Evolutionary conservation across 345 rosid genomes (phyloP), one percentile per base, ranked within the genome.

Genomic region (Boechera stricta): DNA sequence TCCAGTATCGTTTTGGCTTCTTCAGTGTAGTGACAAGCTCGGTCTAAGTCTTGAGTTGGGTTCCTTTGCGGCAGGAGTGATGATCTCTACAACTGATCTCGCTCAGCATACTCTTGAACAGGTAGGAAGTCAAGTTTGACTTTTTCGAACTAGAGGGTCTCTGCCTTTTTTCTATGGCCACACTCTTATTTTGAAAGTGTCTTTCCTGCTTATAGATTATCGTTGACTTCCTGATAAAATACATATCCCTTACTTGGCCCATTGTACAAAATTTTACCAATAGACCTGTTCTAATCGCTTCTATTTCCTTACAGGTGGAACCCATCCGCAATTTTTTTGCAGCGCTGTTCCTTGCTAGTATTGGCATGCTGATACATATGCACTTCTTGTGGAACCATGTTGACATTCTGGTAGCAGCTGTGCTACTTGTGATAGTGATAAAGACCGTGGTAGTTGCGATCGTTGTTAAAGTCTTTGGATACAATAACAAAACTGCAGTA

Each of bases 41-140:
- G 98, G 98, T 72, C 83, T 94, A 75, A 94, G 98, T 82, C 93
- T 94, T 80, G 99, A 92, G 86, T 79, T 90, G 82, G 99, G 99
- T 55, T 95, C 99, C 16, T 95, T 95, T 80, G 99, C 99, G 77
- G 96, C 99, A 35, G 99, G 99, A 49, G 93, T 95, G 82, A 92
- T 95, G 99, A 95, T 95, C 77, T 92, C 99, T 74, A 92, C 98
- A 51, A 89, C 99, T 71, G 98, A 92, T 86, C 97, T 92, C 51
- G 97, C 84, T 59, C 98, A 90, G 69, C 97, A 95, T 79, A 92
- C 99, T 42, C 90, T 92, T 64, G 98, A 94, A 82, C 99, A 90
- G 75, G 98, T 92, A 85, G 82, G 85, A 60, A 29, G 54, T 59
- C 75, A 28, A 58, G 53, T 76, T 61, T 47, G 38, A 39, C 55